Base-by-base conservation (phyloP, 1,139 yeast species). In the Pichia norvegensis region DNA sequence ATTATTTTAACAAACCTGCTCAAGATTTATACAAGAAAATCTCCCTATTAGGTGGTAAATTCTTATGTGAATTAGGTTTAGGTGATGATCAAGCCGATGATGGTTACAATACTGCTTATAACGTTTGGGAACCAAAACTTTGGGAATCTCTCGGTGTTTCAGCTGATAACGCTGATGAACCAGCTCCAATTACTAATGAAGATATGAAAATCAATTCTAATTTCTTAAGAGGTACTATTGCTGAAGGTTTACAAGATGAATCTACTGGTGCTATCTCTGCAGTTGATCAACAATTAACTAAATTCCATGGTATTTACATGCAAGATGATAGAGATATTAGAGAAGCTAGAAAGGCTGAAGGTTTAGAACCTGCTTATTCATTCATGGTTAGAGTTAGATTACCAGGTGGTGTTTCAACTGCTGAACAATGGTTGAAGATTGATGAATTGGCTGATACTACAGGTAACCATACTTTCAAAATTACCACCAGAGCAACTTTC, bases 81-180 rank as follows among this genome's bases (percentile, higher is more conserved):
- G 97, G 97, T 66, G 97, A 90, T 65, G 97, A 90, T 61, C 97
- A 92, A 68, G 97, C 86, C 64, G 95, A 95, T 36, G 97, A 90
- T 69, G 97, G 97, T 17, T 88, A 74, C 67, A 81, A 81, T 55
- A 90, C 97, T 35, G 97, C 94, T 13, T 88, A 84, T 65, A 78
- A 80, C 52, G 83, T 72, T 44, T 92, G 97, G 97, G 92, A 87
- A 66, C 78, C 85, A 25, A 72, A 74, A 54, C 64, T 92, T 52
- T 90, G 97, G 97, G 81, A 77, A 53, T 85, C 92, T 11, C 73
- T 92, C 45, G 96, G 95, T 48, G 97, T 90, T 41, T 92, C 86
- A 58, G 86, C 79, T 48, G 92, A 88, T 36, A 86, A 81, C 46
- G 56, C 55, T 17, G 97, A 90, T 64, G 98, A 92, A 66, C 96